phyloP scores from a whole-genome alignment of 345 rosid species.

The Rhodamnia argentea region DNA sequence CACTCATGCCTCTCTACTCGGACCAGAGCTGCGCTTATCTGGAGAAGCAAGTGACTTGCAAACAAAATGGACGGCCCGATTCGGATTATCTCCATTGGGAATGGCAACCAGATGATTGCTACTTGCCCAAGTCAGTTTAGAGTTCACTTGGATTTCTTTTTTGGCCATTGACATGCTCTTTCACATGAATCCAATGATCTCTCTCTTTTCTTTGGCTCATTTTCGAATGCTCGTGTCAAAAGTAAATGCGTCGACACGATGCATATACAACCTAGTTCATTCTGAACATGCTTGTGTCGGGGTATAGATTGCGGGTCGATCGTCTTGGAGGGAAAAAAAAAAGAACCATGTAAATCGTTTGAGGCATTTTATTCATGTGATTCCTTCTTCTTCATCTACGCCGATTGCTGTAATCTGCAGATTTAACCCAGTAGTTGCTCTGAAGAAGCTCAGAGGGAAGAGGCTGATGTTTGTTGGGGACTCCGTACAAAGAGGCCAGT shows the following conservation, averaged over 20 bases:
- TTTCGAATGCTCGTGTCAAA: neutral
- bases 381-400: neutral
- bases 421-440: constrained; percentile 45
- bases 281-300: neutral
- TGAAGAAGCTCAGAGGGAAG: constrained; percentile 67
- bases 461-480: constrained; percentile 78
- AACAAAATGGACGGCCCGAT: constrained; percentile 55
- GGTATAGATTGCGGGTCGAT: neutral
- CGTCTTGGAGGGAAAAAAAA: neutral
- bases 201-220: neutral
- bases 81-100: constrained; percentile 77
- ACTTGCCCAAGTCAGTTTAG: constrained; percentile 47
- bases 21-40: constrained; percentile 74
- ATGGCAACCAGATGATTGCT: constrained; percentile 92
- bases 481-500: constrained; percentile 78
- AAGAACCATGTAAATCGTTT: neutral
- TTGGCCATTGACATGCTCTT: neutral
- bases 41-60: constrained; percentile 69
- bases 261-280: neutral
- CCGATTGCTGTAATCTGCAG: constrained; percentile 14
- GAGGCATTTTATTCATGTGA: neutral
- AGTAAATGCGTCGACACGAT: neutral
- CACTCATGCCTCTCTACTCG: constrained; percentile 59
- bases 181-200: neutral
- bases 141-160: neutral